Base-by-base conservation (phyloP, 1,284 basidiomycete genomes). In the Apiotrichum mycotoxinovorans region DNA sequence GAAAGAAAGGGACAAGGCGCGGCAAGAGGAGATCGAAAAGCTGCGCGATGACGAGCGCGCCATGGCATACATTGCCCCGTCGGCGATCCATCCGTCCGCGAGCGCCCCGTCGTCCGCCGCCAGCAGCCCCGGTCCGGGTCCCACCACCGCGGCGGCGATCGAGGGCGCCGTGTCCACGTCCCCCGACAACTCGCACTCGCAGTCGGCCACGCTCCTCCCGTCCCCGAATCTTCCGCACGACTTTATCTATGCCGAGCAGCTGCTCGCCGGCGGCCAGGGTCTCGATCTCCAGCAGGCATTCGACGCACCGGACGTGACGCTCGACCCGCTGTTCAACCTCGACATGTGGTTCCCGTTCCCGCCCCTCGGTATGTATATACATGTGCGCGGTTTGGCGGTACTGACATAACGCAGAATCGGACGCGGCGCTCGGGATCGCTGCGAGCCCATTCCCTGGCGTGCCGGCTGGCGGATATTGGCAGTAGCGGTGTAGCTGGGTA, bases 321-420 rank as follows among this genome's bases (percentile, higher is more conserved):
- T 30, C 30, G 37, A 11, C 37, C 23, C 60, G 37, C 35, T 26
- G 18, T 66, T 65, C 53, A 61, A 54, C 41, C 47, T 70, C 25
- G 70, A 74, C 49, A 38, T 61, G 14, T 71, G 68, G 70, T 74
- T 71, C 60, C 68, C 70, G 0, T 74, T 70, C 48, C 72, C 72
- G 4, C 66, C 71, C 0, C 62, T 73, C 8, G 71, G 44, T 45
- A 14, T 7, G 44, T 45, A 11, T 14, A 10, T 41, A 11, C 5
- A 20, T 4, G 18, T 9, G 5, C 2, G 38, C 15, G 17, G 37
- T n/a, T n/a, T n/a, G n/a, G n/a, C n/a, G 15, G 8, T 8, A n/a
- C 40, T 41, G 40, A 41, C 40, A 22, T 20, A n/a, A n/a, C n/a
- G n/a, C 40, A 41, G 40, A 41, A 41, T 41, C 40, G 20, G 40